phyloP scores from a whole-genome alignment of 2,329 filamentous ascomycete species.

The Colletotrichum liaoningense region DNA sequence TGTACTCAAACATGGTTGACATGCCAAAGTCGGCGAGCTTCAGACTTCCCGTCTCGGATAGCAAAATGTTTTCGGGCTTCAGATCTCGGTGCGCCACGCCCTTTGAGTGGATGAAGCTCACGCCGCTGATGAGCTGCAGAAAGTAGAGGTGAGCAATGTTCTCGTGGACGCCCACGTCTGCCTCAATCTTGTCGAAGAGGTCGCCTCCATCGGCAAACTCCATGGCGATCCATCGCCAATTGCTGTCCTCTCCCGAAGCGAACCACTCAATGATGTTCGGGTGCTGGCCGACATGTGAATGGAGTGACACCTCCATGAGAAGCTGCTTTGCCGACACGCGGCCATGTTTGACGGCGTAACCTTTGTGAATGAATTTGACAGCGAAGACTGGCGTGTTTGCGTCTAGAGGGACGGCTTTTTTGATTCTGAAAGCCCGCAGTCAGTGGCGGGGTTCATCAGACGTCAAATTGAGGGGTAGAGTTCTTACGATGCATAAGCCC shows the following conservation, averaged over 20 bases:
- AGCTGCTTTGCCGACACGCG: slow-evolving; percentile 91
- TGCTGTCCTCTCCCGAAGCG: slow-evolving; percentile 82
- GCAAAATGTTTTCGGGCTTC: slow-evolving; percentile 94
- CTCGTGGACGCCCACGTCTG: slow-evolving; percentile 92
- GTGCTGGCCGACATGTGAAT: slow-evolving; percentile 89
- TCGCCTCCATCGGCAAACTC: slow-evolving; percentile 96
- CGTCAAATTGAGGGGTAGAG: slow-evolving; percentile 11
- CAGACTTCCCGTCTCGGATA: slow-evolving; percentile 85
- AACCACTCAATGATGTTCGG: slow-evolving; percentile 96
- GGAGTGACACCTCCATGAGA: slow-evolving; percentile 89
- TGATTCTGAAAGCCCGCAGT: slow-evolving; percentile 71
- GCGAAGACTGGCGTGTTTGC: slow-evolving; percentile 83
- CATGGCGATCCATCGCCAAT: slow-evolving; percentile 99
- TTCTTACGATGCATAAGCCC: slow-evolving; percentile 93
- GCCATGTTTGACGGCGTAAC: slow-evolving; percentile 89
- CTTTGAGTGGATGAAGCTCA: slow-evolving; percentile 95
- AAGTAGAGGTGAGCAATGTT: slow-evolving; percentile 98
- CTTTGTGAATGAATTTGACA: slow-evolving; percentile 98
- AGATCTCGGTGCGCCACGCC: slow-evolving; percentile 93
- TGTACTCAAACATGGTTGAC: slow-evolving; percentile 92
- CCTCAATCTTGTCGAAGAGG: slow-evolving; percentile 99
- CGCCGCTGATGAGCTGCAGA: slow-evolving; percentile 87
- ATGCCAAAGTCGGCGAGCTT: slow-evolving; percentile 98
- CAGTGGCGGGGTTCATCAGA: slow-evolving; percentile 20
- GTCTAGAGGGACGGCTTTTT: slow-evolving; percentile 86